Percentiles rank a stretch among this genome's conserved stretches.
Conservation (phyloP, 225 moss, liverwort and hornwort species). For the Pseudoscleropodium purum region DNA sequence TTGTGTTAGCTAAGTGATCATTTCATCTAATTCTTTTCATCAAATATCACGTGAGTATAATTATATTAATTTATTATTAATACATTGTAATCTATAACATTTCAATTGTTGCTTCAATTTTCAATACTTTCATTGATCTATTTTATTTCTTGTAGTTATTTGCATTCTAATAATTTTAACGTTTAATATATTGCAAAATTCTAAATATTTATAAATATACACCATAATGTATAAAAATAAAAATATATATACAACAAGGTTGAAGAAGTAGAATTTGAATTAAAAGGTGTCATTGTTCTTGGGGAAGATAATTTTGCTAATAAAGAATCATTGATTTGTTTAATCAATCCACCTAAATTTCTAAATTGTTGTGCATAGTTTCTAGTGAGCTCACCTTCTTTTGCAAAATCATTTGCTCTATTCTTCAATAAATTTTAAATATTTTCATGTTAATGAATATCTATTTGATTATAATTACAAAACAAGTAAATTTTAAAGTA, state of each 20-base stretch:
- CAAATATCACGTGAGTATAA: background rate
- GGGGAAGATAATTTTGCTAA: background rate
- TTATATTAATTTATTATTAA: too few relatives aligned
- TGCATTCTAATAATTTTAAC: too few relatives aligned
- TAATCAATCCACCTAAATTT: background rate
- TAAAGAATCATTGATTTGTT: background rate
- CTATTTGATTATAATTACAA: background rate
- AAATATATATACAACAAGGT: background rate
- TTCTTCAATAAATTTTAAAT: background rate
- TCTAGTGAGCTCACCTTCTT: background rate
- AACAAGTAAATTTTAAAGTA: background rate
- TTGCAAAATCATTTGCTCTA: conserved; percentile 10
- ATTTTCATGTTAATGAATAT: too few relatives aligned
- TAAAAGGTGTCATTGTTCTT: background rate
- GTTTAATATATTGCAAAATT: background rate
- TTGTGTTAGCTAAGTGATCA: background rate
- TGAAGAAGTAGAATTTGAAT: background rate
- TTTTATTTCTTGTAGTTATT: background rate
- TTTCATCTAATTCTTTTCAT: background rate
- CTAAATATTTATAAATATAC: background rate
- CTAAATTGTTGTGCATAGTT: background rate
- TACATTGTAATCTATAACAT: background rate
- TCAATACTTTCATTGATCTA: background rate
- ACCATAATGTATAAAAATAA: background rate
- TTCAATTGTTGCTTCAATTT: background rate